phyloP scores from a whole-genome alignment of 2,329 filamentous ascomycete genomes.

The Sclerotinia borealis region DNA sequence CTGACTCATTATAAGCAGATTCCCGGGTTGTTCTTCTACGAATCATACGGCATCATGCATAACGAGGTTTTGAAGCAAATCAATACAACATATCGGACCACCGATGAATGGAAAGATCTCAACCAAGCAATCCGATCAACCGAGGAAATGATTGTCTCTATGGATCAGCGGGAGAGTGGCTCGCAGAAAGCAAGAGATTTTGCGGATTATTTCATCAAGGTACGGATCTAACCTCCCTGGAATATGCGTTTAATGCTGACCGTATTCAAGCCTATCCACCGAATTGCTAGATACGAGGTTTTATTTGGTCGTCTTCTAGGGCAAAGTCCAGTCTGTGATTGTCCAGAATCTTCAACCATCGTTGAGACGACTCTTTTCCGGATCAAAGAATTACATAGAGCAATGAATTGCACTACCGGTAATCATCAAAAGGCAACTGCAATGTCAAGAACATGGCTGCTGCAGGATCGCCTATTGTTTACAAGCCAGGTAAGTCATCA shows the following conservation, averaged over 20 bases:
- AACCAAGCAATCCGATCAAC: constrained; percentile 82
- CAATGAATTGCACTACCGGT: constrained; percentile 80
- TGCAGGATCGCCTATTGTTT: constrained; percentile 77
- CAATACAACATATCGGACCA: constrained; percentile 58
- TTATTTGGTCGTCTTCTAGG: constrained; percentile 79
- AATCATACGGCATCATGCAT: constrained; percentile 87
- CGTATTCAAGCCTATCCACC: constrained; percentile 69
- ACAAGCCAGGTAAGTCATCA: constrained; percentile 55
- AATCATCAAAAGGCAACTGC: constrained; percentile 62
- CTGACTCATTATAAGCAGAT: constrained; percentile 47
- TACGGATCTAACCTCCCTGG: constrained; percentile 29
- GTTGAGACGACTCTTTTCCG: constrained; percentile 67
- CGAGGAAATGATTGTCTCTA: constrained; percentile 66
- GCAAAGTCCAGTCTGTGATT: constrained; percentile 77
- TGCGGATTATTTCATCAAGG: constrained; percentile 86
- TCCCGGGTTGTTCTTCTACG: constrained; percentile 76
- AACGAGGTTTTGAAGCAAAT: constrained; percentile 78
- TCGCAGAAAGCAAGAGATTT: constrained; percentile 74
- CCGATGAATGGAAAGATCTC: constrained; percentile 71
- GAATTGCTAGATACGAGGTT: constrained; percentile 85
- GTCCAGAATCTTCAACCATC: constrained; percentile 73
- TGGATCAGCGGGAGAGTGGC: constrained; percentile 56
- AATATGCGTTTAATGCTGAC: constrained; percentile 8
- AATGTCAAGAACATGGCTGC: constrained; percentile 75
- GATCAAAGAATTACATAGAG: constrained; percentile 67